A percentile compares a stretch with the other conserved stretches of the same genome.
Conservation (phyloP, 2,329 filamentous ascomycete species). For the Thelonectria discophora region DNA sequence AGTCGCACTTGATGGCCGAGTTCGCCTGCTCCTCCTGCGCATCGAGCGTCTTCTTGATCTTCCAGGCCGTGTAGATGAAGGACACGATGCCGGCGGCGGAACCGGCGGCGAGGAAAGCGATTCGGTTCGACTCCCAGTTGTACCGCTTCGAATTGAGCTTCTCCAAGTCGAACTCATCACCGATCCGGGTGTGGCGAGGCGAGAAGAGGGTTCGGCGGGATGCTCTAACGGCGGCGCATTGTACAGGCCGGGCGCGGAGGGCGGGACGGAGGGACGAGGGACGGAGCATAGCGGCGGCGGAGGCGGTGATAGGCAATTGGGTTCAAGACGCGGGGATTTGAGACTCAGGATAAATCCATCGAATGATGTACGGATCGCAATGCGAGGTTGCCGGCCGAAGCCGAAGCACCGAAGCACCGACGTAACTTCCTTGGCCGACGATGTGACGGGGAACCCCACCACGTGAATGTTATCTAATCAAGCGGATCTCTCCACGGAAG, state of each 20-base stretch:
- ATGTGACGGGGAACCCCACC: conserved; percentile 22
- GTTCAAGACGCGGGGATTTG: conserved; percentile 9
- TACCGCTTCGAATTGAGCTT: conserved; percentile 56
- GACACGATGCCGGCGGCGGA: conserved; percentile 59
- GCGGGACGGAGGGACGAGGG: conserved; percentile 44
- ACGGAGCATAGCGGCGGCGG: conserved; percentile 43
- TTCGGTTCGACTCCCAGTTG: conserved; percentile 61
- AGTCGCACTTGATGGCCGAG: conserved; percentile 55
- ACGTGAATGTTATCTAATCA: conserved; percentile 27
- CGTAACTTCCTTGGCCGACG: conserved; percentile 4
- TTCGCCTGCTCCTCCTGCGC: conserved; percentile 47
- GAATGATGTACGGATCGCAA: conserved; percentile 3
- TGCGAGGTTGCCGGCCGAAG: conserved; percentile 8
- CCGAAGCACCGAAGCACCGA: conserved; percentile 10
- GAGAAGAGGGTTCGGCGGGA: conserved; percentile 44
- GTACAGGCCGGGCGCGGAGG: conserved; percentile 38
- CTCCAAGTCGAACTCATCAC: conserved; percentile 61
- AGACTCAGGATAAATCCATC: conserved; percentile 16
- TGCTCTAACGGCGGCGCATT: conserved; percentile 35
- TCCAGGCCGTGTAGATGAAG: conserved; percentile 61
- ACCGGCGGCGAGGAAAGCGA: conserved; percentile 61
- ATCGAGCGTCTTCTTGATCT: conserved; percentile 56
- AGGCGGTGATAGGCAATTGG: conserved; percentile 5
- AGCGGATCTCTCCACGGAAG: background rate
- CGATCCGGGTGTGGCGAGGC: conserved; percentile 46